Conservation (phyloP, 768 basidiomycete species). For the Tylopilus sp. region DNA sequence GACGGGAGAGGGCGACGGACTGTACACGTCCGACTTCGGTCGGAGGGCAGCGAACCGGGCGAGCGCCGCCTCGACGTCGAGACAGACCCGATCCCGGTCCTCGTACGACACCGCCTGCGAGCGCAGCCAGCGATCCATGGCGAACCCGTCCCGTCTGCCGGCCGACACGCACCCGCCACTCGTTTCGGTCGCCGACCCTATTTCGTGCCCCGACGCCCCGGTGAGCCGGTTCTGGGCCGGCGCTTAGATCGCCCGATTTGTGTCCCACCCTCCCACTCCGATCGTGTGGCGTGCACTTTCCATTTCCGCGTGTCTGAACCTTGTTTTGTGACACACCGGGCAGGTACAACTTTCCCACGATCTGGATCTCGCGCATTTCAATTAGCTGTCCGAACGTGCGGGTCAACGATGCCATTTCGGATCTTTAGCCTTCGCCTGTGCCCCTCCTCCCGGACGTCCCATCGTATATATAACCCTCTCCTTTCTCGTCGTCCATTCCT, state of each 20-base stretch:
- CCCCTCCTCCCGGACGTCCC: conserved; percentile 14
- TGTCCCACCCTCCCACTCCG: conserved; percentile 39
- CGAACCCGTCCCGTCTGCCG: background rate
- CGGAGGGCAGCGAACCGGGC: conserved; percentile 52
- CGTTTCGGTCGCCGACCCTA: conserved; percentile 5
- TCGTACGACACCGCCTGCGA: conserved; percentile 60
- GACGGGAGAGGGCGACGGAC: conserved; percentile 29
- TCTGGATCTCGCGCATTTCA: conserved; percentile 34
- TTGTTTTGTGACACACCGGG: conserved; percentile 12
- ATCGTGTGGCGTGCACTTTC: conserved; percentile 45
- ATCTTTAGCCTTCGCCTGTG: conserved; percentile 42
- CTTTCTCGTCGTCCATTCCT: conserved; percentile 7
- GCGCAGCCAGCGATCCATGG: conserved; percentile 56
- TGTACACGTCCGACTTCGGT: conserved; percentile 83
- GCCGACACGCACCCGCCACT: background rate
- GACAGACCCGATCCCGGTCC: conserved; percentile 51
- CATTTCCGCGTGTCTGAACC: conserved; percentile 38
- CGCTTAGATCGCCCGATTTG: conserved; percentile 23
- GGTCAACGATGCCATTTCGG: conserved; percentile 35
- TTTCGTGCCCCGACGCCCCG: conserved; percentile 4
- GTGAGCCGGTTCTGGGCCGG: conserved; percentile 18
- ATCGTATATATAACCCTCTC: conserved; percentile 32
- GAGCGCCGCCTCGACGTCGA: conserved; percentile 63
- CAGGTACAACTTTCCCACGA: conserved; percentile 25
- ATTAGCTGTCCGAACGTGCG: conserved; percentile 28